Percentiles rank a stretch among this genome's conserved stretches.
phyloP scores from a whole-genome alignment of 139 green algal genomes.

The Coccomyxa sp. region DNA sequence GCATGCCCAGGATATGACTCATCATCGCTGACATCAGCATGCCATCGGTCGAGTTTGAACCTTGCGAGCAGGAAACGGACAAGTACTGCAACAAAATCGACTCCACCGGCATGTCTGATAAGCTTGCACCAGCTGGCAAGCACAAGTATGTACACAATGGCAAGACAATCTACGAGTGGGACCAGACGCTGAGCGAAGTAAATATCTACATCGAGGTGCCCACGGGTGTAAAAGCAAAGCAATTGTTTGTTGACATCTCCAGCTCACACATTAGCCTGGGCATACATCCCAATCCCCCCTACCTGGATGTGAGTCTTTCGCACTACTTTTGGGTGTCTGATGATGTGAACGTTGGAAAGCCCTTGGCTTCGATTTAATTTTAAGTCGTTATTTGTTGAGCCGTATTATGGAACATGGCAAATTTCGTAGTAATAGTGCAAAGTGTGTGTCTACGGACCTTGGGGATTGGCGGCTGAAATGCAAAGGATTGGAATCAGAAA shows the following conservation, averaged over 20 bases:
- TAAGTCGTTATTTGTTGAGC: neutral
- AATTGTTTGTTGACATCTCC: constrained; percentile 62
- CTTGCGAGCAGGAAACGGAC: neutral
- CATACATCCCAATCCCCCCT: constrained; percentile 73
- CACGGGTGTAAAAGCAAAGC: constrained; percentile 56
- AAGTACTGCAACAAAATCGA: neutral
- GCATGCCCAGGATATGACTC: neutral
- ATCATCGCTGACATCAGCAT: neutral
- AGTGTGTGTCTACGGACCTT: neutral
- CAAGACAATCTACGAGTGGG: constrained; percentile 81
- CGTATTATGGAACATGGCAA: no score
- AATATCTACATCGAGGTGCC: constrained; percentile 80
- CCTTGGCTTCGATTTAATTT: neutral
- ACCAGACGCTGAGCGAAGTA: constrained; percentile 79
- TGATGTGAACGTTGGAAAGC: neutral
- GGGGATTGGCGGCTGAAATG: neutral
- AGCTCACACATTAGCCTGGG: constrained; percentile 56
- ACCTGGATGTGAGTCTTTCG: constrained; percentile 62
- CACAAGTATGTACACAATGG: constrained; percentile 55
- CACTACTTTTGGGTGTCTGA: neutral
- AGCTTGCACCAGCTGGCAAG: constrained; percentile 37
- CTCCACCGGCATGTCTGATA: constrained; percentile 38
- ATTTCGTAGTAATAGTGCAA: neutral
- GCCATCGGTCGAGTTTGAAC: neutral
- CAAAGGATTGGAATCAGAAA: no score